These are phyloP conservation scores for Aspergillus mulundensis DNA, from an alignment of 495 filamentous ascomycete species.

Conservation along the genomic window DNA sequence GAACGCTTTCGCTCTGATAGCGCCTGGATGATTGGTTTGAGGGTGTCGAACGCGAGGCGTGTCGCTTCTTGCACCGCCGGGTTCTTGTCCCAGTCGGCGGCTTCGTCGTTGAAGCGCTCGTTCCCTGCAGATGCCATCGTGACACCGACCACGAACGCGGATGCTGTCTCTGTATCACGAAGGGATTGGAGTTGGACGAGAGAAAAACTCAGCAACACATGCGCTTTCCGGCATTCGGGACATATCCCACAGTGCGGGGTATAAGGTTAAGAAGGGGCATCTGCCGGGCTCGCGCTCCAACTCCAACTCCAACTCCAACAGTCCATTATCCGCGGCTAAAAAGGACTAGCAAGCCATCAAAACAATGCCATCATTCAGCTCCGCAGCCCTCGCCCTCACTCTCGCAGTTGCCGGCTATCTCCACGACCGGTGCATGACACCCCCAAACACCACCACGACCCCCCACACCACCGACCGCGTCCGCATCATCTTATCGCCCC, in stretches of 20 bases:
- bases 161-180: neutral
- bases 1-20: neutral
- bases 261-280: neutral
- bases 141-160: neutral
- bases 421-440: neutral
- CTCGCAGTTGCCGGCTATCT: slow-evolving; percentile 2
- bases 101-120: slow-evolving; percentile 23
- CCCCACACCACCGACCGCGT: slow-evolving; percentile 3
- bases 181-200: too few species aligned
- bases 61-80: slow-evolving; percentile 18
- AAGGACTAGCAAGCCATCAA: neutral
- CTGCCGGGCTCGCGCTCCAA: neutral
- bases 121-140: slow-evolving; percentile 12
- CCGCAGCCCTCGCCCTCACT: neutral
- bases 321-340: neutral
- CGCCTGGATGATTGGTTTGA: slow-evolving; percentile 10
- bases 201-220: neutral
- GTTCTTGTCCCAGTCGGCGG: slow-evolving; percentile 22
- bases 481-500: neutral
- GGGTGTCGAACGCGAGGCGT: slow-evolving; percentile 13
- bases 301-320: neutral
- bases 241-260: neutral
- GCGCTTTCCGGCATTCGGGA: neutral
- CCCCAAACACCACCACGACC: neutral
- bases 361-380: slow-evolving; percentile 2